These are phyloP conservation scores for Roridomyces roridus DNA, from an alignment of 768 basidiomycete genomes.

Conservation along the genomic window DNA sequence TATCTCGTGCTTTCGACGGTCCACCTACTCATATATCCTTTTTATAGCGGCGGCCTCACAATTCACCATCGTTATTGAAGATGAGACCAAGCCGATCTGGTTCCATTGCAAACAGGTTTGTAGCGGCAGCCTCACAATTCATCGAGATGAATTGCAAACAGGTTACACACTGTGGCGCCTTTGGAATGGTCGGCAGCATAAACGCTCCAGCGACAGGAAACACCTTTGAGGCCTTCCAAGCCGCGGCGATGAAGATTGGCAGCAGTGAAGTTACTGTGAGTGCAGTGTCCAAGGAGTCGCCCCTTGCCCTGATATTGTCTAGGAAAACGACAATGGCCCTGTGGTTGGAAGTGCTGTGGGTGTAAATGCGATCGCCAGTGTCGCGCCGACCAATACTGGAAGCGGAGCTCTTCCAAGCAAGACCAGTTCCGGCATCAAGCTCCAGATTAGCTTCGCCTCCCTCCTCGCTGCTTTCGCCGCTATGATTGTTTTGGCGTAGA, in stretches of 20 bases:
- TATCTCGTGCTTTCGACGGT: background rate
- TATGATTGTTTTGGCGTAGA: slow-evolving; percentile 19
- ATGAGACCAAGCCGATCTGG: slow-evolving; percentile 57
- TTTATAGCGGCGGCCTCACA: slow-evolving; percentile 29
- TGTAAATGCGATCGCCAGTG: slow-evolving; percentile 43
- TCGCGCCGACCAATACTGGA: slow-evolving; percentile 29
- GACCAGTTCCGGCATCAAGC: slow-evolving; percentile 15
- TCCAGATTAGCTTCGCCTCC: slow-evolving; percentile 16
- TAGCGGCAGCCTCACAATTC: too few relatives aligned
- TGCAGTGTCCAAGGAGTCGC: background rate
- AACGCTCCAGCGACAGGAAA: slow-evolving; percentile 55
- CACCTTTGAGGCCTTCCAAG: slow-evolving; percentile 45
- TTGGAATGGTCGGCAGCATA: slow-evolving; percentile 40
- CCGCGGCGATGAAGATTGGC: slow-evolving; percentile 48
- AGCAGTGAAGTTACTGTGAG: slow-evolving; percentile 41
- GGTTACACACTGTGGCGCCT: slow-evolving; percentile 53
- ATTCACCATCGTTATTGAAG: slow-evolving; percentile 56
- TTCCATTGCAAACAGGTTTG: slow-evolving; percentile 56
- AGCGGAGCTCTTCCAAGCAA: slow-evolving; percentile 19
- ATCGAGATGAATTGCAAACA: too few relatives aligned
- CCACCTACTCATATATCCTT: background rate
- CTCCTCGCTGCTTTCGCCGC: slow-evolving; percentile 15
- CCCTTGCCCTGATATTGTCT: background rate
- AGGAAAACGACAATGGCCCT: slow-evolving; percentile 44
- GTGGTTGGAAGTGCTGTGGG: slow-evolving; percentile 41